Evolutionary conservation across 2,329 filamentous ascomycete genomes (phyloP), one percentile per base, ranked within the genome.

Genomic region (Rhynchosporium graminicola): DNA sequence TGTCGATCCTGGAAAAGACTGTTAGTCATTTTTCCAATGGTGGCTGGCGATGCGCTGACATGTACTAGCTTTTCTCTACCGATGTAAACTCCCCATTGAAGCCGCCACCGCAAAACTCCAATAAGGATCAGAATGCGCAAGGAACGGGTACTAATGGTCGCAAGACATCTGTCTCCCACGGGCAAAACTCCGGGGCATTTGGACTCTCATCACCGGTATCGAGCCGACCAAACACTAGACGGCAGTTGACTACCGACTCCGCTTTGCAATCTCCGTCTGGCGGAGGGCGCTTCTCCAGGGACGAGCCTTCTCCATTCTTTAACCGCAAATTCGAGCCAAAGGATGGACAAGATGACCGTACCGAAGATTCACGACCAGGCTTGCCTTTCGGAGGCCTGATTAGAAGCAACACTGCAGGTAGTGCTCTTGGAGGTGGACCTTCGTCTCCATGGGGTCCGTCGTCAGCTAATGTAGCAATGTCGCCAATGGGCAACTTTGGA

Each of bases 51-150:
- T 29, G 50, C 60, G 57, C 67, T 70, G 69, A 68, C 64, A 68
- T 74, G 61, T 69, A 72, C 57, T 75, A 97, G 89, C 80, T 90
- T 66, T 97, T 97, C 76, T 78, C 86, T 57, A 85, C 84, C 57
- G 95, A 96, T 67, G 92, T 99, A 74, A 99, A 98, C 76, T 97
- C 95, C 42, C 90, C 92, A 40, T 80, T 97, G 69, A 98, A 98
- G 77, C 89, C 91, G 8, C 90, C 91, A 26, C 85, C 87, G 38
- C 89, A 91, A 72, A 84, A 80, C 65, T 75, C 79, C 29, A 82
- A 80, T 70, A 87, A 88, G 70, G 82, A 85, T 47, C 79, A 86
- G 78, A 76, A 82, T 76, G 64, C 82, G 75, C 74, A 83, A 75
- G 75, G 83, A 76, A 75, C 83, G 74, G 81, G 81, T 10, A 72